Base-by-base conservation (phyloP, 352 stramenopile species). In the Phytopythium ostracodes region DNA sequence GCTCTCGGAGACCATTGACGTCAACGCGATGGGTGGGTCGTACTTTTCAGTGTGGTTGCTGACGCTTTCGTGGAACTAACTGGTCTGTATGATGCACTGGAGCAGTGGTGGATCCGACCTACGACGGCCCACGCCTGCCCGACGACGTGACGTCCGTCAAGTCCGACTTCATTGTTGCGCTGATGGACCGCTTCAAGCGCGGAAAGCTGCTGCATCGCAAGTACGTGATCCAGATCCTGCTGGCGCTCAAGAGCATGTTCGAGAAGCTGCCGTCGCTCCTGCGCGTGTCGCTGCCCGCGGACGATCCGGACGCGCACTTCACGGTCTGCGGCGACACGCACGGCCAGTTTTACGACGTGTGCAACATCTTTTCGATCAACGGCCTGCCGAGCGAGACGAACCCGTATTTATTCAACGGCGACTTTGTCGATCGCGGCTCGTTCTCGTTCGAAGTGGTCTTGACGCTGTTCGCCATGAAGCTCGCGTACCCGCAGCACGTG, bases 351-450 rank as follows among this genome's bases (percentile, higher is more conserved):
- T 99, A 99, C 76, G 98, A 99, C 72, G 89, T 99, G 36, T 94
- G 98, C 70, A 98, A 99, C 77, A 99, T 99, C 68, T 99, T 99
- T 73, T 87, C 98, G 57, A 72, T 99, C 24, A 99, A 99, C 71
- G 98, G 98, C 15, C 82, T 96, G 63, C 97, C 98, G 20, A 98
- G 88, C 31, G 75, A 89, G 56, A 86, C 74, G 29, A 99, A 99
- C 71, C 97, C 96, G 36, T 99, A 99, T 80, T 84, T 99, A 58
- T 99, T 99, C 81, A 99, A 99, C 87, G 98, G 91, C 54, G 98
- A 99, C 75, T 99, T 99, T 69, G 98, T 99, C 12, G 98, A 99
- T 78, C 92, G 98, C 59, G 98, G 98, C 12, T 98, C 88, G 51
- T 99, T 99, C 71, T 98, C 90, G 31, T 95, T 99, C 33, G 98